Evolutionary conservation across 2,329 filamentous ascomycete species (phyloP).

Genomic region (Aspergillus tanneri): DNA sequence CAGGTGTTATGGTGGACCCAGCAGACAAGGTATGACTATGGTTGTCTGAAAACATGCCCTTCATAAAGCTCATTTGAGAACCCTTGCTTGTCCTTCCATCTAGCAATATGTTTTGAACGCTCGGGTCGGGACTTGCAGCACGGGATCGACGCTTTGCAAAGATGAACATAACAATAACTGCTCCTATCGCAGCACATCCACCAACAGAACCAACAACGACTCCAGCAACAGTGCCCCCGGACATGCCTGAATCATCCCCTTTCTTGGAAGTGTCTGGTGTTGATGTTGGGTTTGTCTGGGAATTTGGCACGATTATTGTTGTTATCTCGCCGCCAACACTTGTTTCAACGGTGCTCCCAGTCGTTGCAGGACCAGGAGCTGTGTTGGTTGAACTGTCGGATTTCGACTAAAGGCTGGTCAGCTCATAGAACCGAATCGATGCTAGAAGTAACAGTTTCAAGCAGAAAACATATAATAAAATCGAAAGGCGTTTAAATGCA

Average conservation of each 20-base stretch:
- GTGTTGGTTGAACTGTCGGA: conserved; percentile 14
- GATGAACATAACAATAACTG: conserved; percentile 41
- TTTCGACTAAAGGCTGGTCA: conserved; percentile 13
- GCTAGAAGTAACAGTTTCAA: background rate
- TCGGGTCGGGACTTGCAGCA: conserved; percentile 29
- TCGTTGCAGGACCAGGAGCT: conserved; percentile 15
- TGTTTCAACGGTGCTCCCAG: conserved; percentile 20
- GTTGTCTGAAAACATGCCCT: conserved; percentile 33
- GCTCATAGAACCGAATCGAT: background rate
- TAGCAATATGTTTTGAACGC: conserved; percentile 29
- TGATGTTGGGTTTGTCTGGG: conserved; percentile 18
- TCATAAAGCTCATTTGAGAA: conserved; percentile 37
- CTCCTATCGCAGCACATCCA: conserved; percentile 39
- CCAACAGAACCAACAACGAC: conserved; percentile 45
- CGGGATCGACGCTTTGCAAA: conserved; percentile 39
- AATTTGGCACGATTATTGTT: conserved; percentile 28
- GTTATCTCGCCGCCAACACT: conserved; percentile 25
- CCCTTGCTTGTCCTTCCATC: conserved; percentile 35
- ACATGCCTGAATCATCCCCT: conserved; percentile 28
- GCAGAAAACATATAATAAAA: background rate
- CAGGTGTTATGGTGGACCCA: conserved; percentile 21
- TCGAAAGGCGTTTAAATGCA: background rate
- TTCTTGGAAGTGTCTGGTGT: conserved; percentile 5
- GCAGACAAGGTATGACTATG: conserved; percentile 26
- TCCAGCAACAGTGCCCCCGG: conserved; percentile 45